Evolutionary conservation across 768 basidiomycete species (phyloP), one percentile per base, ranked within the genome.

Genomic region (Suillus lakei): DNA sequence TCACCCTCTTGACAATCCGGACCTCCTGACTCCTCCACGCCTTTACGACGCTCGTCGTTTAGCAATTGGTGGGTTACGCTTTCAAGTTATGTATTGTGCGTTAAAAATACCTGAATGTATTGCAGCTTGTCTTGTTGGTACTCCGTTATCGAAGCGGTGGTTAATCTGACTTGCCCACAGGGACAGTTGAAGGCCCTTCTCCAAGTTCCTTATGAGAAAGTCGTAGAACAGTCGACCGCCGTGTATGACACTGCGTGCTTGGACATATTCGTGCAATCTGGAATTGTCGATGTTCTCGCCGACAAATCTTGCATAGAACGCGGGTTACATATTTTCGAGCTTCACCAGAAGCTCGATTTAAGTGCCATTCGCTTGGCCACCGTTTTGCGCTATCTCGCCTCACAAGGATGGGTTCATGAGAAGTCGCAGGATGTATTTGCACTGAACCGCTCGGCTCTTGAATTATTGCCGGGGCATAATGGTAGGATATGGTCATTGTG

Each of bases 1-100:
- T 16, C 79, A 80, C 64, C 66, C 65, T 39, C 34, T 67, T 18
- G 66, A 67, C 53, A 59, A 66, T 23, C 74, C 76, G 32, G 67
- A 76, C 1, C 78, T 76, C 59, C 70, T 80, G 8, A 9, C 36
- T 8, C 36, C 36, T 36, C 36, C 36, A 36, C 36, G 8, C 36
- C 6, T 9, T 36, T 36, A 36, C 36, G 36, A 36, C 36, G 36
- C 36, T 36, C 36, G 36, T 8, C 36, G 36, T 36, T 36, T 36
- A 10, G 36, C 36, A 36, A 36, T 36, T 36, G 36, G 63, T 36
- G 8, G 36, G 36, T 36, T 36, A 1, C 5, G 36, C 5, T 36
- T n/a, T n/a, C n/a, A n/a, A n/a, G n/a, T 36, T 36, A 36, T 36
- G 36, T 8, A 36, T 7, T n/a, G n/a, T n/a, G n/a, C n/a, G n/a